phyloP scores from a whole-genome alignment of 495 filamentous ascomycete genomes.

The Penicillium waksmanii region DNA sequence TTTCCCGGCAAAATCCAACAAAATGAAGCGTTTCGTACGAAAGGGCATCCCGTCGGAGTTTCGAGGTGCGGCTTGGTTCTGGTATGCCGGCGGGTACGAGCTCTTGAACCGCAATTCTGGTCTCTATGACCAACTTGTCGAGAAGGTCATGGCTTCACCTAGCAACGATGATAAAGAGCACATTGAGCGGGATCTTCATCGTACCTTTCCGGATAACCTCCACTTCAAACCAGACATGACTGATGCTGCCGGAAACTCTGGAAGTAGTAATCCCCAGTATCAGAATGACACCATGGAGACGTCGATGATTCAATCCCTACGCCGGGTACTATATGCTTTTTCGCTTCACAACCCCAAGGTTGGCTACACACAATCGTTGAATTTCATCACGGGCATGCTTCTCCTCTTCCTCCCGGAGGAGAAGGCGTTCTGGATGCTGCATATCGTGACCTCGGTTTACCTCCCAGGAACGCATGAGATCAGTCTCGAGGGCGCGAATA shows the following conservation, averaged over 20 bases:
- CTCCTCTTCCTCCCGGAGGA: slow-evolving; percentile 91
- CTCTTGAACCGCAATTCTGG: slow-evolving; percentile 73
- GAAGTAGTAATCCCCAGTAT: slow-evolving; percentile 36
- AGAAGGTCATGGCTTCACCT: slow-evolving; percentile 62
- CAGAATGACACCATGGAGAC: slow-evolving; percentile 61
- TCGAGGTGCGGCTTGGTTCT: slow-evolving; percentile 95
- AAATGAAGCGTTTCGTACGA: slow-evolving; percentile 85
- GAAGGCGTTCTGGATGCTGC: slow-evolving; percentile 91
- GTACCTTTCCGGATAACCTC: slow-evolving; percentile 95
- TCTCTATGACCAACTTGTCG: slow-evolving; percentile 71
- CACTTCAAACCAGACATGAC: slow-evolving; percentile 76
- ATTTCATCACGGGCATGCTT: slow-evolving; percentile 95
- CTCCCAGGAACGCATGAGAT: slow-evolving; percentile 93
- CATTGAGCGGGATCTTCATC: slow-evolving; percentile 92
- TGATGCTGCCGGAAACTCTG: slow-evolving; percentile 27
- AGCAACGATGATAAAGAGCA: slow-evolving; percentile 78
- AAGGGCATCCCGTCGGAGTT: slow-evolving; percentile 96
- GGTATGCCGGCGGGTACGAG: slow-evolving; percentile 87
- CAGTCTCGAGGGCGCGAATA: slow-evolving; percentile 88
- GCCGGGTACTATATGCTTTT: slow-evolving; percentile 87
- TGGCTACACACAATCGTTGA: slow-evolving; percentile 95
- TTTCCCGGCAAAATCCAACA: slow-evolving; percentile 79
- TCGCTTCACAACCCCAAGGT: slow-evolving; percentile 85
- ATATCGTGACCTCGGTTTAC: slow-evolving; percentile 85
- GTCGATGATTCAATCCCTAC: slow-evolving; percentile 75